These are phyloP conservation scores for Pichia occidentalis DNA, from an alignment of 805 yeast species.

Conservation along the genomic window DNA sequence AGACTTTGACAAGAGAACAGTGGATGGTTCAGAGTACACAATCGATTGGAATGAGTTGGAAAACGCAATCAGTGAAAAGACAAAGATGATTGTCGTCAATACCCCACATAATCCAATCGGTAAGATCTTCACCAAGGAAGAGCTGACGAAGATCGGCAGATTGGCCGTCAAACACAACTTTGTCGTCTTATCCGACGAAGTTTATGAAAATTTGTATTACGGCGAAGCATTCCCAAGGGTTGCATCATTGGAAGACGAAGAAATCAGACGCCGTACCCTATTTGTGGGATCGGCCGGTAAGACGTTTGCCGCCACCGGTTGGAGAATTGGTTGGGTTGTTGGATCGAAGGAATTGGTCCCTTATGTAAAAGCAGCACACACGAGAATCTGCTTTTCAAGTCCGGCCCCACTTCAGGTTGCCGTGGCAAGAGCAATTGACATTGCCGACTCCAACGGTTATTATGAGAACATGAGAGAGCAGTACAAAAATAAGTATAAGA, in stretches of 20 bases:
- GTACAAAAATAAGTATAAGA: constrained; percentile 65
- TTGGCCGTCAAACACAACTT: constrained; percentile 82
- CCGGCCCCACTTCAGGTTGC: constrained; percentile 95
- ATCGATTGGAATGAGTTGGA: constrained; percentile 75
- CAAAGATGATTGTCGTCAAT: constrained; percentile 82
- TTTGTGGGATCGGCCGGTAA: constrained; percentile 98
- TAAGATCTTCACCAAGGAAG: constrained; percentile 73
- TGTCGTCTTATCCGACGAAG: constrained; percentile 85
- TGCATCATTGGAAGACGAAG: constrained; percentile 68
- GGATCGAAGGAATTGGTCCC: constrained; percentile 79
- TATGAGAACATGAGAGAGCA: constrained; percentile 62
- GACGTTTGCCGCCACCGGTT: constrained; percentile 97
- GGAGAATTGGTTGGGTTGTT: constrained; percentile 96
- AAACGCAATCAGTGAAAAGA: constrained; percentile 61
- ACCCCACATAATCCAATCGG: constrained; percentile 98
- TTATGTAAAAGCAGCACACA: constrained; percentile 83
- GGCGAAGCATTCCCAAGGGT: constrained; percentile 63
- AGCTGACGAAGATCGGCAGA: constrained; percentile 67
- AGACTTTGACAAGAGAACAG: constrained; percentile 54
- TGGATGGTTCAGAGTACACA: constrained; percentile 81
- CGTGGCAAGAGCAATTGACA: constrained; percentile 65
- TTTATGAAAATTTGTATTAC: constrained; percentile 85
- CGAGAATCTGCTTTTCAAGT: constrained; percentile 85
- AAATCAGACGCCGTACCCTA: constrained; percentile 68
- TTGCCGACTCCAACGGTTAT: constrained; percentile 54